Percentiles rank a stretch among this genome's conserved stretches.
Evolutionary conservation across 495 filamentous ascomycete genomes (phyloP).

Genomic region (Terfezia claveryi): DNA sequence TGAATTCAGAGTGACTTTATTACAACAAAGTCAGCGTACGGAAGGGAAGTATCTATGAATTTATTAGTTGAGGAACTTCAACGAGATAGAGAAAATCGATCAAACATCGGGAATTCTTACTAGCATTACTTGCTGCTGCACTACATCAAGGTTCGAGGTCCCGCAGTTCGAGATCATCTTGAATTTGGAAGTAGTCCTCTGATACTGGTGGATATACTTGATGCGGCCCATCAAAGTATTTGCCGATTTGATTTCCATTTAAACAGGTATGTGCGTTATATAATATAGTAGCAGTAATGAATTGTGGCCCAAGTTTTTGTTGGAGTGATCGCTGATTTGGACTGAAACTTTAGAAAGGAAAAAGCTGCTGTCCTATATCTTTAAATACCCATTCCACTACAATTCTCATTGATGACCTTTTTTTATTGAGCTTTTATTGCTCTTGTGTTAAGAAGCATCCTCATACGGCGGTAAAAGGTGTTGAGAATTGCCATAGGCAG

Average conservation of each 20-base stretch:
- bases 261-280: slow-evolving; percentile 2
- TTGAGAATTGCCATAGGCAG: not conserved
- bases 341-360: not conserved
- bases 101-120: not conserved
- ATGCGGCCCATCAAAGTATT: not conserved
- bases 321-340: not conserved
- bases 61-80: not conserved
- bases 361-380: not conserved
- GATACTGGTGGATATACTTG: not conserved
- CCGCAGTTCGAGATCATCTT: not conserved
- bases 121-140: not conserved
- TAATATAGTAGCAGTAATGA: not conserved
- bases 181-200: not conserved
- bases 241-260: not conserved
- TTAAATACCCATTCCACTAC: not conserved
- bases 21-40: too few species aligned
- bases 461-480: not conserved
- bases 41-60: not conserved
- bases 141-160: not conserved
- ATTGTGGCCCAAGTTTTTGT: not conserved
- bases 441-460: not conserved
- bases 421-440: not conserved
- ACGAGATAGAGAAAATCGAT: not conserved
- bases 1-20: not conserved
- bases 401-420: not conserved